These are phyloP conservation scores for Verticillium alfalfae DNA, from an alignment of 2,329 filamentous ascomycete species.

Conservation along the genomic window DNA sequence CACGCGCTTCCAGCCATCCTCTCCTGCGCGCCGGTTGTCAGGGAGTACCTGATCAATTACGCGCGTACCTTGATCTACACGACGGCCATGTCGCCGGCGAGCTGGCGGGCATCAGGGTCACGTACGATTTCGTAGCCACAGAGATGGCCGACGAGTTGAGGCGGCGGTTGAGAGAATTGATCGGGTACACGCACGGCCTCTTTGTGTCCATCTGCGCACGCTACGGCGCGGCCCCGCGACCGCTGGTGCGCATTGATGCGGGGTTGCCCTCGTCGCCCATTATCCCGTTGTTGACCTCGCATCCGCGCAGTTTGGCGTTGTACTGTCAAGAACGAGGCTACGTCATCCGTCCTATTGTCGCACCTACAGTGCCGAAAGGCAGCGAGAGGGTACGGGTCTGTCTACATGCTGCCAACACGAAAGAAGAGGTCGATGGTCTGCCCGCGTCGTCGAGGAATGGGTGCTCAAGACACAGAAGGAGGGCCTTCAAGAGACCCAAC, in stretches of 20 bases:
- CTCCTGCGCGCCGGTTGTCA: slow-evolving; percentile 53
- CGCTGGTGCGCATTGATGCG: slow-evolving; percentile 27
- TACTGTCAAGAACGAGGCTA: slow-evolving; percentile 55
- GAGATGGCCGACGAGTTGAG: slow-evolving; percentile 36
- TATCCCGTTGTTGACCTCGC: slow-evolving; percentile 53
- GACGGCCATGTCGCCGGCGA: slow-evolving; percentile 59
- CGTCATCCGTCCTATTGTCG: slow-evolving; percentile 60
- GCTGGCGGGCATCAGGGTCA: slow-evolving; percentile 52
- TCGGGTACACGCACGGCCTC: slow-evolving; percentile 34
- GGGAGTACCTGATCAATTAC: slow-evolving; percentile 68
- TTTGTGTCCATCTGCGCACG: slow-evolving; percentile 29
- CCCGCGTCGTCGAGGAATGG: slow-evolving; percentile 44
- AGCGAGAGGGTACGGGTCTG: slow-evolving; percentile 62
- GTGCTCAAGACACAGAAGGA: neutral
- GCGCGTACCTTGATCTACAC: slow-evolving; percentile 72
- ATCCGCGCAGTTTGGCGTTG: slow-evolving; percentile 52
- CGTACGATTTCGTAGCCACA: slow-evolving; percentile 49
- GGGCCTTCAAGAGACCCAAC: neutral
- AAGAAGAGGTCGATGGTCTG: slow-evolving; percentile 50
- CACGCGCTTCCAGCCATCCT: slow-evolving; percentile 36
- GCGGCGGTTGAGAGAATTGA: slow-evolving; percentile 37
- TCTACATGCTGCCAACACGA: slow-evolving; percentile 61
- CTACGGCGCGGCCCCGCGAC: slow-evolving; percentile 6
- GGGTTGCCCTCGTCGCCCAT: slow-evolving; percentile 52
- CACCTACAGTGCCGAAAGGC: slow-evolving; percentile 61